Conservation (phyloP, 371 early-diverging fungal genomes). For the Paraphysoderma sedebokerense region DNA sequence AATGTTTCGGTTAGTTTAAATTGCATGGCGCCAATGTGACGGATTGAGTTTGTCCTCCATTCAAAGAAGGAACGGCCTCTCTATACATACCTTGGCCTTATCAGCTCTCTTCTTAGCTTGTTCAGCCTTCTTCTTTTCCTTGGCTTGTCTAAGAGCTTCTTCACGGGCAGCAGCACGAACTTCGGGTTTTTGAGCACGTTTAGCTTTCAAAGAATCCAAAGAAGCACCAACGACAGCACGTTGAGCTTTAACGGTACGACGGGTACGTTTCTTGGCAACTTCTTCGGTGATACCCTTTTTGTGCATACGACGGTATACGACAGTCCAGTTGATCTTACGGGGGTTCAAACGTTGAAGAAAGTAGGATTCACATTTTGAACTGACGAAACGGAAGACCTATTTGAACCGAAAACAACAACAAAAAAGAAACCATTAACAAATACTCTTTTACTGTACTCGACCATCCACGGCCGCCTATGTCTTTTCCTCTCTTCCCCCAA, state of each 20-base stretch:
- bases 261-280: constrained; percentile 87
- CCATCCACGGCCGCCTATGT: no score
- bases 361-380: constrained; percentile 86
- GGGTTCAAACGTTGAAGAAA: constrained; percentile 93
- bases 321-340: constrained; percentile 93
- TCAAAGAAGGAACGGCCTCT: no score
- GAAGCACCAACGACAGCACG: constrained; percentile 91
- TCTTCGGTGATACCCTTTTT: constrained; percentile 96
- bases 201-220: constrained; percentile 86
- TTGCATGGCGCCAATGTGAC: background rate
- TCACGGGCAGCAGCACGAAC: constrained; percentile 81
- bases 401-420: background rate
- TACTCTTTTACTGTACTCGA: no score
- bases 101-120: constrained; percentile 69
- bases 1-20: background rate
- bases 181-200: constrained; percentile 89
- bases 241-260: constrained; percentile 85
- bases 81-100: constrained; percentile 13
- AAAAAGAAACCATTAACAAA: no score
- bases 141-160: constrained; percentile 66
- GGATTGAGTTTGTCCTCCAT: no score
- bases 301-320: constrained; percentile 91
- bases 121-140: constrained; percentile 69
- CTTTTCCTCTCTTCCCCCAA: no score
- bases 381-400: constrained; percentile 85